Conservation (phyloP, 2,329 filamentous ascomycete genomes). For the Fusarium annulatum region DNA sequence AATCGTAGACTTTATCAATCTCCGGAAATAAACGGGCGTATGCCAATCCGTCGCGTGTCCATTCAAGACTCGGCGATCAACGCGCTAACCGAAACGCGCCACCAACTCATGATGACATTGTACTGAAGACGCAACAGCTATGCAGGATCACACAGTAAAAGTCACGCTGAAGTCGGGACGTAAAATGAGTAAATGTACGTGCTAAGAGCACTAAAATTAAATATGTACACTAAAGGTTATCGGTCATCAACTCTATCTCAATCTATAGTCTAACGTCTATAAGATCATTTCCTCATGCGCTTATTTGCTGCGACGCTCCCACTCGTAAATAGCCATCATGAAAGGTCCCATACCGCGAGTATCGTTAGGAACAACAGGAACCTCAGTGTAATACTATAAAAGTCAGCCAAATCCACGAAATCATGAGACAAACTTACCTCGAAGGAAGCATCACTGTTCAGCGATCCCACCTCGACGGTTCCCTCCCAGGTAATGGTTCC, state of each 20-base stretch:
- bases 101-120: not conserved
- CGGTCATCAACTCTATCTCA: not conserved
- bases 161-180: accelerated
- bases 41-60: not conserved
- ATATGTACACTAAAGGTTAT: not conserved
- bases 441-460: slow-evolving; percentile 61
- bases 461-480: slow-evolving; percentile 63
- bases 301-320: slow-evolving; percentile 37
- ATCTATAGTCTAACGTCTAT: slow-evolving; percentile 14
- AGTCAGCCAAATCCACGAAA: not conserved
- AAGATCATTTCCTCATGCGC: not conserved
- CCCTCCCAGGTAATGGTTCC: slow-evolving; percentile 62
- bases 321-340: slow-evolving; percentile 46
- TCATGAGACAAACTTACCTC: slow-evolving; percentile 51
- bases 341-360: slow-evolving; percentile 47
- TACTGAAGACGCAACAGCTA: accelerated
- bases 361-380: slow-evolving; percentile 43
- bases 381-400: slow-evolving; percentile 44
- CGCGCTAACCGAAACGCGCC: not conserved
- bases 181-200: not conserved
- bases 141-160: accelerated
- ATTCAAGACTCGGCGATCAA: not conserved
- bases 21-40: not conserved
- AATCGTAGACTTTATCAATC: not conserved
- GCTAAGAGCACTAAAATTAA: not conserved